Evolutionary conservation across 495 filamentous ascomycete genomes (phyloP).

Genomic region (Penicillium salamii): DNA sequence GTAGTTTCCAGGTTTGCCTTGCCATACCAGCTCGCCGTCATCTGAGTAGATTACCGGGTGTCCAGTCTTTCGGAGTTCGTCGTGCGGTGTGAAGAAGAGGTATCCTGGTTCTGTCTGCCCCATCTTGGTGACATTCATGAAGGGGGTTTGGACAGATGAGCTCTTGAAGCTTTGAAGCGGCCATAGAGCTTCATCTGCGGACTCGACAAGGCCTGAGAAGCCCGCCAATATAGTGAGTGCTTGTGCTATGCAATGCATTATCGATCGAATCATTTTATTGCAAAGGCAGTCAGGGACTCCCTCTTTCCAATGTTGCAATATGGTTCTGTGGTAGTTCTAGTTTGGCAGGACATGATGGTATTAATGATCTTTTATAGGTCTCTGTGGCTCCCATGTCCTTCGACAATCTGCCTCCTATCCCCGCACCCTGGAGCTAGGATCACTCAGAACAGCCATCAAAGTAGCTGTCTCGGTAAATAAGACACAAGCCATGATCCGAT

Average conservation of each 20-base stretch:
- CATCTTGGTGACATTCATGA: conserved; percentile 24
- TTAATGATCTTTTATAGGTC: too few species aligned
- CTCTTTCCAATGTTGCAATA: too few species aligned
- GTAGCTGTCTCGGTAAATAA: too few species aligned
- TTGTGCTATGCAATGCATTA: not conserved
- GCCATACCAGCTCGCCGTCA: conserved; percentile 28
- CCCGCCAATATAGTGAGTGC: conserved; percentile 3
- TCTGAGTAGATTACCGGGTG: conserved; percentile 25
- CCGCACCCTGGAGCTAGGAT: too few species aligned
- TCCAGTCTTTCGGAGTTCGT: conserved; percentile 2
- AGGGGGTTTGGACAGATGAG: conserved; percentile 19
- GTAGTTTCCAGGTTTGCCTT: conserved; percentile 14
- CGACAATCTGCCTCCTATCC: too few species aligned
- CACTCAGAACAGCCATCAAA: too few species aligned
- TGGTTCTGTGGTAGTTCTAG: too few species aligned
- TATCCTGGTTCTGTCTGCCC: conserved; percentile 25
- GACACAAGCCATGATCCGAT: too few species aligned
- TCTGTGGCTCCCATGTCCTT: too few species aligned
- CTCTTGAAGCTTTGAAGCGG: conserved; percentile 19
- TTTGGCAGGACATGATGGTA: too few species aligned
- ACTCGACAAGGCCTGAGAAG: conserved; percentile 1
- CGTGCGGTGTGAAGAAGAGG: conserved; percentile 22
- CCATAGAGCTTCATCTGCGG: conserved; percentile 8
- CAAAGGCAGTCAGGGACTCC: too few species aligned
- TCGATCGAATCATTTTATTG: not conserved